Evolutionary conservation across 108 stramenopile species (phyloP).

Genomic region (Cyclotella sp.): DNA sequence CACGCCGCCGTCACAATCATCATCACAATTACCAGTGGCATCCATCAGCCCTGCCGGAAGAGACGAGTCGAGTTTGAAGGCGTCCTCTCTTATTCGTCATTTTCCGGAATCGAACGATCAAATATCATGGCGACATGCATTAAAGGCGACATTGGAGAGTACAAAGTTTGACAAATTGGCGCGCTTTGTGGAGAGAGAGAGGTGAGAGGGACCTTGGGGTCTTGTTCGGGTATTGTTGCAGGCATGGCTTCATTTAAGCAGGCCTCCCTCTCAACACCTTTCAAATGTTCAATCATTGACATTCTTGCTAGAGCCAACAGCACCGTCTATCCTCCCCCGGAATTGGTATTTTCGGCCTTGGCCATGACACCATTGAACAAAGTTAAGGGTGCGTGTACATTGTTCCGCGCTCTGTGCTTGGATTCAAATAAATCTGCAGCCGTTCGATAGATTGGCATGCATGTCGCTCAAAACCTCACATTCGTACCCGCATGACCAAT

Average conservation of each 20-base stretch:
- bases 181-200: constrained; percentile 56
- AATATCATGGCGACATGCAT: constrained; percentile 44
- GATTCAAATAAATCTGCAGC: background rate
- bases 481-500: too few species aligned
- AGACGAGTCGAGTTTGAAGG: background rate
- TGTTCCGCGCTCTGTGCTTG: too few species aligned
- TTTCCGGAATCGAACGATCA: background rate
- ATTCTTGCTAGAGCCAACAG: constrained; percentile 35
- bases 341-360: constrained; percentile 89
- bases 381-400: constrained; percentile 89
- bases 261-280: background rate
- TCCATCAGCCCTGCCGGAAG: background rate
- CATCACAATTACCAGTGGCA: constrained; percentile 10
- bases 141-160: constrained; percentile 44
- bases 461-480: background rate
- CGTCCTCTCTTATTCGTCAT: constrained; percentile 17
- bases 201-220: constrained; percentile 50
- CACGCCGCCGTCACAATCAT: constrained; percentile 3
- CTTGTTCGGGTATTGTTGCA: too few species aligned
- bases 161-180: constrained; percentile 55
- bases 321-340: constrained; percentile 84
- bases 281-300: background rate
- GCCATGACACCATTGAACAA: constrained; percentile 83
- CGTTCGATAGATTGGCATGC: background rate
- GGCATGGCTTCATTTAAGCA: background rate